A percentile compares a stretch with the other conserved stretches of the same genome.
Evolutionary conservation across 139 green algal genomes (phyloP).

Genomic region (Picochlorum sp.): DNA sequence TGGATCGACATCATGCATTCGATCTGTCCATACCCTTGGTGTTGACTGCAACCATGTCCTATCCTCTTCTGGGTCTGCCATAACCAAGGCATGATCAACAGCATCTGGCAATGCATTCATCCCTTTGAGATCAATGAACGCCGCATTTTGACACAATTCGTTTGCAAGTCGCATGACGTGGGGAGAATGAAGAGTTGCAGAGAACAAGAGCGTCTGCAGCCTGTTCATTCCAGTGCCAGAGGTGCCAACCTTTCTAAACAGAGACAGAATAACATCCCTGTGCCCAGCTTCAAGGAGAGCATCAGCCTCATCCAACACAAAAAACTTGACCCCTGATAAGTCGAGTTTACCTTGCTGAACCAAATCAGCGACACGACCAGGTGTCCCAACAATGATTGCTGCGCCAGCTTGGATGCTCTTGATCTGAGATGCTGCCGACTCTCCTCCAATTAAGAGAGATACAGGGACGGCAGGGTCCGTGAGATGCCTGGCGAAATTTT

Average conservation of each 20-base stretch:
- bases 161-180: conserved; percentile 50
- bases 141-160: conserved; percentile 60
- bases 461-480: conserved; percentile 27
- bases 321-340: conserved; percentile 54
- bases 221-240: conserved; percentile 33
- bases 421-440: conserved; percentile 29
- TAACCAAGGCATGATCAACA: conserved; percentile 65
- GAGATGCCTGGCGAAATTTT: conserved; percentile 45
- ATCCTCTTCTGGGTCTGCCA: conserved; percentile 54
- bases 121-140: conserved; percentile 73
- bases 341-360: conserved; percentile 60
- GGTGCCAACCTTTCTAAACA: conserved; percentile 62
- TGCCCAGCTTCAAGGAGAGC: conserved; percentile 62
- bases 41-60: conserved; percentile 52
- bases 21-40: conserved; percentile 57
- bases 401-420: conserved; percentile 42
- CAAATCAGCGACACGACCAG: conserved; percentile 60
- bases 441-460: conserved; percentile 59
- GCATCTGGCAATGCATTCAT: conserved; percentile 66
- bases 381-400: conserved; percentile 70
- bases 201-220: conserved; percentile 78
- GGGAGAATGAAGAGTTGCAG: conserved; percentile 68
- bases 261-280: conserved; percentile 46
- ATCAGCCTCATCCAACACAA: conserved; percentile 82
- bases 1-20: conserved; percentile 45